Percentiles rank a stretch among this genome's conserved stretches.
Evolutionary conservation across 345 rosid genomes (phyloP).

Genomic region (Acer yangbiense): DNA sequence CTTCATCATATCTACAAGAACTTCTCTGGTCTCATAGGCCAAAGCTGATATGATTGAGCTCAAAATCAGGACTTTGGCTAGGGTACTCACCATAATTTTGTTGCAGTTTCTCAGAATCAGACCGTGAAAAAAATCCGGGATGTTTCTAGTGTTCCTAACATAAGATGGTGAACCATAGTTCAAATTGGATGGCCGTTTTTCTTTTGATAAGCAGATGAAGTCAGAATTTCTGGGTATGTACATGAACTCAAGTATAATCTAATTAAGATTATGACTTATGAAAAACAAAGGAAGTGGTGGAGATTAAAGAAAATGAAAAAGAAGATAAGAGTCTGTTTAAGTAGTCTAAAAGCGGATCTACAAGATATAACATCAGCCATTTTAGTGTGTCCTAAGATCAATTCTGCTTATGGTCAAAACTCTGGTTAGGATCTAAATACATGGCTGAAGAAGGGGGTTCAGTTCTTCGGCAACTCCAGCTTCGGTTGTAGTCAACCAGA

Average conservation of each 20-base stretch:
- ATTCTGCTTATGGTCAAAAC: not conserved
- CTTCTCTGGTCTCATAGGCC: conserved; percentile 49
- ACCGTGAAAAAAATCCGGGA: conserved; percentile 46
- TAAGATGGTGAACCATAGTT: conserved; percentile 13
- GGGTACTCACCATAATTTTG: conserved; percentile 30
- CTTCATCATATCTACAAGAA: conserved; percentile 75
- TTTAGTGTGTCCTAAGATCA: not conserved
- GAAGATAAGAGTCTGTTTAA: conserved; percentile 8
- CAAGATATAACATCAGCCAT: conserved; percentile 21
- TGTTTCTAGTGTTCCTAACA: conserved; percentile 6
- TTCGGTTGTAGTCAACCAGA: no score
- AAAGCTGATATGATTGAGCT: no score
- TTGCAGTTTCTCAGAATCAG: conserved; percentile 31
- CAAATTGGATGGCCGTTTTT: conserved; percentile 2
- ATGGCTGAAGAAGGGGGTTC: not conserved
- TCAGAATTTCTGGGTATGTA: not conserved
- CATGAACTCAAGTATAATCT: not conserved
- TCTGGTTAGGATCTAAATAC: no score
- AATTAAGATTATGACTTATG: not conserved
- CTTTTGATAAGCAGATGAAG: not conserved
- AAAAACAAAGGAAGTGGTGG: not conserved
- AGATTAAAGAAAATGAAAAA: not conserved
- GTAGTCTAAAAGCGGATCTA: not conserved
- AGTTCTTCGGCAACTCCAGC: not conserved
- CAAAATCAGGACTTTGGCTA: conserved; percentile 57